Evolutionary conservation across 352 stramenopile species (phyloP), one percentile per base, ranked within the genome.

Genomic region (Heterotrichella gracilis): DNA sequence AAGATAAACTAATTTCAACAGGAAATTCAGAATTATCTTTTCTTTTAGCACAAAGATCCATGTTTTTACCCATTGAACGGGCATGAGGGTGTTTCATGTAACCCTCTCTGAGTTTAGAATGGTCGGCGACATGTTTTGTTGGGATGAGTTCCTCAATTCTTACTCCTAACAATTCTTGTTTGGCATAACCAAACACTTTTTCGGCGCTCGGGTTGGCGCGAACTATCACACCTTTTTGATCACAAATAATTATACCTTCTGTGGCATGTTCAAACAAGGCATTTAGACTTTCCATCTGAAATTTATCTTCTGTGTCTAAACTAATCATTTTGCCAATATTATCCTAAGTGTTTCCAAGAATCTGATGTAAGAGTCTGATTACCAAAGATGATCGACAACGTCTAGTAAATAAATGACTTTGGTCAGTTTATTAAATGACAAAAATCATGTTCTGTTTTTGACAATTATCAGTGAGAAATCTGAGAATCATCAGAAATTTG

Each of bases 251-350:
- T 9, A 53, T 53, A 53, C 32, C 32, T 53, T 53, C 32, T n/a
- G 32, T 53, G 9, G 32, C 32, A 53, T 53, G n/a, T n/a, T 53
- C 32, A 53, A 53, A 53, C 9, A 53, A n/a, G 9, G 32, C 32
- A 53, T 53, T 53, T n/a, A 53, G 32, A 53, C 32, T 53, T 53
- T 53, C 32, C 32, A 53, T 53, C n/a, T 53, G 32, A n/a, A 53
- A 53, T n/a, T 17, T 53, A 53, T 53, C n/a, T 53, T 53, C 32
- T 53, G 32, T 9, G n/a, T 9, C 32, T 53, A 53, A 53, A 53
- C 9, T 53, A 53, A n/a, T 9, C n/a, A 9, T 53, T 53, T 53
- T 53, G 9, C n/a, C n/a, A 17, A 53, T 9, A 17, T 53, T 53
- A 53, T 17, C 32, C n/a, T 9, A 53, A 53, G n/a, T 53, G 32